phyloP scores from a whole-genome alignment of 352 stramenopile species.

The Globisporangium alternatum region DNA sequence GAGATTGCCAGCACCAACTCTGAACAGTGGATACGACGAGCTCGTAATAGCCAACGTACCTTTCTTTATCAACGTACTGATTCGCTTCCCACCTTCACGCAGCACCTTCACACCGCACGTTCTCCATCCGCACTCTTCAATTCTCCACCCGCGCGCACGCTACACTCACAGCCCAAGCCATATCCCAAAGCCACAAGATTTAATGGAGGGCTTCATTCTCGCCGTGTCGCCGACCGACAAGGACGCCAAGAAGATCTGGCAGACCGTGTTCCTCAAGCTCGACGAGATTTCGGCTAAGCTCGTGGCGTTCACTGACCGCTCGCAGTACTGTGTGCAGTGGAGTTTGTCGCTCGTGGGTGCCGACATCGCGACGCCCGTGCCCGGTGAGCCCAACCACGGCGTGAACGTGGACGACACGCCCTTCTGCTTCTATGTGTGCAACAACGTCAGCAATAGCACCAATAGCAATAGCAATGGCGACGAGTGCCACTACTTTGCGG shows the following conservation, averaged over 20 bases:
- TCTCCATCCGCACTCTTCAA: slow-evolving; percentile 7
- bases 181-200: neutral
- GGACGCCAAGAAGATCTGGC: slow-evolving; percentile 42
- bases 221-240: slow-evolving; percentile 27
- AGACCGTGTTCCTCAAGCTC: slow-evolving; percentile 50
- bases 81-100: neutral
- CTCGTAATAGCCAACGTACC: neutral
- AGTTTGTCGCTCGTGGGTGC: slow-evolving; percentile 40
- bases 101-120: neutral
- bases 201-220: slow-evolving; percentile 53
- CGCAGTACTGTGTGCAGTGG: slow-evolving; percentile 49
- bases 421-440: slow-evolving; percentile 61
- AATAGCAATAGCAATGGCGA: slow-evolving; percentile 19
- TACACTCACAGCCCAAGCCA: neutral
- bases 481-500: slow-evolving; percentile 37
- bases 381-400: slow-evolving; percentile 45
- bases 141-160: neutral
- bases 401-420: slow-evolving; percentile 45
- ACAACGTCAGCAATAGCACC: slow-evolving; percentile 22
- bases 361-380: slow-evolving; percentile 57
- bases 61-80: neutral
- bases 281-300: slow-evolving; percentile 67
- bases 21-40: neutral
- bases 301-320: slow-evolving; percentile 49
- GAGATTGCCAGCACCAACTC: neutral